A percentile compares a stretch with the other conserved stretches of the same genome.
Conservation (phyloP, 2,329 filamentous ascomycete genomes). For the Phyllosticta paracitricarpa region DNA sequence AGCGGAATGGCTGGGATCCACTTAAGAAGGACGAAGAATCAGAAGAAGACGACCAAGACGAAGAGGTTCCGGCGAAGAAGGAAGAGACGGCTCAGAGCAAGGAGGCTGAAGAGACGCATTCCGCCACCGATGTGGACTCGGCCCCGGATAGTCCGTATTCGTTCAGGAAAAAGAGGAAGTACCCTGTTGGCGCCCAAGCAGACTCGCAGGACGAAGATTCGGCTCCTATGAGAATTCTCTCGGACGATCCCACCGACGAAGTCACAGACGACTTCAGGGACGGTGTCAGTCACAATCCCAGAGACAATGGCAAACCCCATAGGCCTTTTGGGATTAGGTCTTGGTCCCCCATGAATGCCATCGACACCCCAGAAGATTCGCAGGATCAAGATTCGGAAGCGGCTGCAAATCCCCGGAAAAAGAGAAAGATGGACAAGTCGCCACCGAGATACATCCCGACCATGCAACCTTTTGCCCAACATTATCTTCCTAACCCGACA, state of each 20-base stretch:
- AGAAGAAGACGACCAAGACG: background rate
- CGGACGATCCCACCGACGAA: too few species aligned
- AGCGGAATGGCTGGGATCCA: slow-evolving; percentile 73
- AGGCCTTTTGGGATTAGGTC: too few species aligned
- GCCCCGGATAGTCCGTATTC: slow-evolving; percentile 9
- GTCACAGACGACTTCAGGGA: too few species aligned
- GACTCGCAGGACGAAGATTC: background rate
- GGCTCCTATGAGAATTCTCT: too few species aligned
- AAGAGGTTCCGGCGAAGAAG: background rate
- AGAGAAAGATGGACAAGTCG: background rate
- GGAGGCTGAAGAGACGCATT: slow-evolving; percentile 10
- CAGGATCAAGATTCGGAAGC: background rate
- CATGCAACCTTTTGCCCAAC: too few species aligned
- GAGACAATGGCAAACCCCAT: too few species aligned
- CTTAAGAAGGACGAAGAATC: slow-evolving; percentile 14
- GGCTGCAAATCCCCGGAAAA: background rate
- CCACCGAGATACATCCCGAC: background rate
- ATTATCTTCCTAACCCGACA: too few species aligned
- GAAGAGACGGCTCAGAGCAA: background rate
- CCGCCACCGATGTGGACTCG: background rate
- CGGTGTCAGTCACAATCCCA: too few species aligned
- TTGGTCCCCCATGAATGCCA: too few species aligned
- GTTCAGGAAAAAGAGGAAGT: slow-evolving; percentile 20
- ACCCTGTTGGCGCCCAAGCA: slow-evolving; percentile 16
- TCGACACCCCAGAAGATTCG: too few species aligned